phyloP scores from a whole-genome alignment of 805 yeast genomes.

The Saturnispora bothae region DNA sequence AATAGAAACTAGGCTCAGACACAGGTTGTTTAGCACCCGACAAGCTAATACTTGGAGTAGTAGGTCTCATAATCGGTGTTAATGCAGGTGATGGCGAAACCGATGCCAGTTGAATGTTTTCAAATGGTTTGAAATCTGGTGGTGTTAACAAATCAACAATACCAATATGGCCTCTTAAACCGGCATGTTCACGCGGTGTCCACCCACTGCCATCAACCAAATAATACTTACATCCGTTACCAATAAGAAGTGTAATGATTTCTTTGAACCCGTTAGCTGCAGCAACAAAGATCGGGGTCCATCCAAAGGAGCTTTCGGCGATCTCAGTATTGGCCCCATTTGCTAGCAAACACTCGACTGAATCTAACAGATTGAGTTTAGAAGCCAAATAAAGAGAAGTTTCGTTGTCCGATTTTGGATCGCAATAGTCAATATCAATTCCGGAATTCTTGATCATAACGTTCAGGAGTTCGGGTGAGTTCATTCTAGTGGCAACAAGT shows the following conservation, averaged over 20 bases:
- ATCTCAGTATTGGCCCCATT: slow-evolving; percentile 65
- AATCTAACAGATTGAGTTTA: slow-evolving; percentile 43
- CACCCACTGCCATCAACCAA: slow-evolving; percentile 78
- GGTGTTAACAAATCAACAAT: slow-evolving; percentile 58
- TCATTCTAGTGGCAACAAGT: slow-evolving; percentile 57
- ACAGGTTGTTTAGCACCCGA: slow-evolving; percentile 6
- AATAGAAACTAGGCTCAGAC: slow-evolving; percentile 75
- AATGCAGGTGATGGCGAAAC: slow-evolving; percentile 10
- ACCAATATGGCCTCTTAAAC: slow-evolving; percentile 73
- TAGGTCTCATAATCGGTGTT: slow-evolving; percentile 23
- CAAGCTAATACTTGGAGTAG: slow-evolving; percentile 23
- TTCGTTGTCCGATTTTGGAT: slow-evolving; percentile 53
- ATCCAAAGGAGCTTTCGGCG: slow-evolving; percentile 70
- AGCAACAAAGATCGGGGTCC: slow-evolving; percentile 90
- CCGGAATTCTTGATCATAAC: slow-evolving; percentile 45
- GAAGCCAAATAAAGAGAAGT: slow-evolving; percentile 79
- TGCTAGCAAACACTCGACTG: slow-evolving; percentile 45
- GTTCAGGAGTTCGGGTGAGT: slow-evolving; percentile 45
- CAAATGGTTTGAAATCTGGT: slow-evolving; percentile 29
- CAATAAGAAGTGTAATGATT: slow-evolving; percentile 45
- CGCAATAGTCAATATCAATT: slow-evolving; percentile 47
- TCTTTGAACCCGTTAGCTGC: slow-evolving; percentile 71
- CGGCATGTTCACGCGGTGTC: slow-evolving; percentile 97
- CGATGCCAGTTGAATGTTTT: not conserved
- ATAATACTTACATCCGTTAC: slow-evolving; percentile 42